Evolutionary conservation across 1,284 basidiomycete species (phyloP), one percentile per base, ranked within the genome.

Genomic region (Pseudozyma sp.): DNA sequence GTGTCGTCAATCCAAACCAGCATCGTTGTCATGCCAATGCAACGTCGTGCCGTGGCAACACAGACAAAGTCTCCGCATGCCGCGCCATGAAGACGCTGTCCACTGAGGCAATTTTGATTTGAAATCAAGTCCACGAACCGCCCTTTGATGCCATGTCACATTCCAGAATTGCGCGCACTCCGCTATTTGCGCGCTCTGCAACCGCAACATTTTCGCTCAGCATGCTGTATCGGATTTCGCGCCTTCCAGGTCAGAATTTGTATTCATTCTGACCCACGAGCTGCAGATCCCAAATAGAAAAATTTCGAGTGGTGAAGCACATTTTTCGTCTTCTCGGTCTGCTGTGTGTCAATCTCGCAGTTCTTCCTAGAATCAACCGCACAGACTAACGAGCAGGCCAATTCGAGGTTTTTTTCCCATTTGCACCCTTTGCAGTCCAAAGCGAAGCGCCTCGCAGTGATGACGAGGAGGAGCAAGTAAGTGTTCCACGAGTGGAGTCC

Each of bases 51-150:
- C 24, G 24, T 24, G 24, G 24, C 24, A 24, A 24, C 24, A 24
- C 24, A 24, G 24, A 24, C 2, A 24, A 37, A 37, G 35, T 8
- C 35, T 37, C 14, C 14, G 35, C 4, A 14, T 10, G 9, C 14
- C 9, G 35, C 35, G 14, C 9, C 35, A 37, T 37, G 35, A n/a
- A 7, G 43, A 7, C 24, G 24, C 13, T 24, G 30, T 42, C 63
- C 63, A 66, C 44, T 52, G 47, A 59, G 46, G 48, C 52, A 29
- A 47, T 17, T 52, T 43, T 54, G 63, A 66, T 66, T 66, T 66
- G 43, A 66, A 66, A 66, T 58, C 63, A 58, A 45, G 43, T 6
- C 11, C 6, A 19, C 14, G 19, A 24, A 31, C 24, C 14, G 13
- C 14, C 49, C 49, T 51, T 51, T 51, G 35, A 19, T 48, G 46